Evolutionary conservation across 768 basidiomycete genomes (phyloP).

Genomic region (Asterophora lycoperdoides): DNA sequence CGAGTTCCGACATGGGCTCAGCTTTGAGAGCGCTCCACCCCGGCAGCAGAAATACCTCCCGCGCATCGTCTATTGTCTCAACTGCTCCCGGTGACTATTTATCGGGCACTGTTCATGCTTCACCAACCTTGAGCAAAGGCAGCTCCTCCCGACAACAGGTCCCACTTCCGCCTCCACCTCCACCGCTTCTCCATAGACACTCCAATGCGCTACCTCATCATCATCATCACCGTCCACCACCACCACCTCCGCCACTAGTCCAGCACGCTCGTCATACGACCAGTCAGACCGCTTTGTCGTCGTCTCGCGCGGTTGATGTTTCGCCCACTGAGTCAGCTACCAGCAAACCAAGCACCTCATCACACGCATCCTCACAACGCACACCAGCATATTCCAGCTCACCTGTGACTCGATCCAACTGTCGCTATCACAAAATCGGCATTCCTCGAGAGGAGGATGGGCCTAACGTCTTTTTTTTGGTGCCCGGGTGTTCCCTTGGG

Average conservation of each 20-base stretch:
- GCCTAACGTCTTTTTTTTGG: constrained; percentile 56
- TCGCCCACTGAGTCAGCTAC: constrained; percentile 12
- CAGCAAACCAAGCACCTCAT: constrained; percentile 17
- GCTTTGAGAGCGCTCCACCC: constrained; percentile 31
- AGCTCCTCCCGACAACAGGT: constrained; percentile 15
- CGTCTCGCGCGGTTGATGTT: constrained; percentile 9
- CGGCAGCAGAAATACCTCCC: constrained; percentile 31
- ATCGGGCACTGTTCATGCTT: constrained; percentile 19
- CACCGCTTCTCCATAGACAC: constrained; percentile 19
- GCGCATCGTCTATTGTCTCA: constrained; percentile 50
- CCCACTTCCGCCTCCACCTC: constrained; percentile 15
- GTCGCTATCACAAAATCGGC: constrained; percentile 66
- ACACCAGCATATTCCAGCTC: constrained; percentile 29
- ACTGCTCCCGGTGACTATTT: constrained; percentile 27
- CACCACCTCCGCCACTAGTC: constrained; percentile 18
- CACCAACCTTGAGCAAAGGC: constrained; percentile 28
- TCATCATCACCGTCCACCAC: constrained; percentile 31
- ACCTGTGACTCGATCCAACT: constrained; percentile 64
- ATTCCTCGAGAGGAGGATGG: constrained; percentile 52
- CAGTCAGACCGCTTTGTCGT: constrained; percentile 13
- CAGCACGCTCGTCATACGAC: constrained; percentile 21
- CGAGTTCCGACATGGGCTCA: constrained; percentile 36
- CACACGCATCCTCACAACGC: constrained; percentile 17
- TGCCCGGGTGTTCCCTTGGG: constrained; percentile 64
- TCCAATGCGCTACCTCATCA: constrained; percentile 24